Percentiles rank a stretch among this genome's conserved stretches.
phyloP scores from a whole-genome alignment of 768 basidiomycete genomes.

The Suillus subalutaceus region DNA sequence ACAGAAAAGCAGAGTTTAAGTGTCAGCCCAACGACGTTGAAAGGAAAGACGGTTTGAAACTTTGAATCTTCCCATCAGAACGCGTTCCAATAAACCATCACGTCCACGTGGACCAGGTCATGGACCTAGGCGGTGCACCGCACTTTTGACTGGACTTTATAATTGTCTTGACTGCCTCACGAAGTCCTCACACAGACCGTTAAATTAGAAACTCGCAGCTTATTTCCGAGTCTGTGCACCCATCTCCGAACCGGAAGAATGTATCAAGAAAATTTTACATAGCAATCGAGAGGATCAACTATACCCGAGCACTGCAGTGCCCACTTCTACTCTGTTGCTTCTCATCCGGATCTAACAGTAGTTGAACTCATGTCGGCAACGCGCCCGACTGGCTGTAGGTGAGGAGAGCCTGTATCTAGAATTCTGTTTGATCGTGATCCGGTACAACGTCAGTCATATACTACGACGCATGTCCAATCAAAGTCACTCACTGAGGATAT shows the following conservation, averaged over 20 bases:
- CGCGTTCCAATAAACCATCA: constrained; percentile 16
- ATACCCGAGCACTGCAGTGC: neutral
- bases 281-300: constrained; percentile 2
- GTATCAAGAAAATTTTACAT: neutral
- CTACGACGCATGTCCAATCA: neutral
- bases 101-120: constrained; percentile 27
- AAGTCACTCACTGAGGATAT: constrained; percentile 66
- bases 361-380: constrained; percentile 37
- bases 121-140: constrained; percentile 15
- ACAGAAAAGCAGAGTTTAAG: constrained; percentile 5
- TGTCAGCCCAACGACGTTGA: constrained; percentile 1
- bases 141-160: constrained; percentile 1
- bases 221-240: constrained; percentile 6
- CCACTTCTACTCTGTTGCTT: constrained; percentile 1
- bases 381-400: constrained; percentile 60
- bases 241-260: constrained; percentile 7
- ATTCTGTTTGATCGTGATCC: constrained; percentile 39
- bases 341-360: constrained; percentile 32
- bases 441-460: constrained; percentile 13
- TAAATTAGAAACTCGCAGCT: neutral
- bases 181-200: constrained; percentile 1
- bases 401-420: constrained; percentile 63
- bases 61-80: constrained; percentile 10
- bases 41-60: constrained; percentile 5
- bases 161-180: neutral